These are phyloP conservation scores for Westerdykella ornata DNA, from an alignment of 2,329 filamentous ascomycete species.

Conservation along the genomic window DNA sequence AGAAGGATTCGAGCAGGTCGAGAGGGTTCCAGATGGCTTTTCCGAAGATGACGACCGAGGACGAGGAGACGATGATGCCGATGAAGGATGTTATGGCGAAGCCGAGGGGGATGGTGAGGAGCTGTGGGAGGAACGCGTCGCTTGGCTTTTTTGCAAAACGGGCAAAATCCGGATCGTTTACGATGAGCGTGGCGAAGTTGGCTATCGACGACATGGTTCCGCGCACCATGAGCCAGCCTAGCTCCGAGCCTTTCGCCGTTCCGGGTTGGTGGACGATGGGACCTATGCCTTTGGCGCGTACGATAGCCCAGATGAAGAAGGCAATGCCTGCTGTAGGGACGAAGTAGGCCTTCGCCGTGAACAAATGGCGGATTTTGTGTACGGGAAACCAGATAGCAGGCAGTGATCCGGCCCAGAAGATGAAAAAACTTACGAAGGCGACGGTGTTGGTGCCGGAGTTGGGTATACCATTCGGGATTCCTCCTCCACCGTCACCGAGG, in stretches of 20 bases:
- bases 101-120: constrained; percentile 49
- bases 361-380: constrained; percentile 80
- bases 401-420: constrained; percentile 76
- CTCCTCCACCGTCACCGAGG: constrained; percentile 17
- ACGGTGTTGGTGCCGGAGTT: constrained; percentile 66
- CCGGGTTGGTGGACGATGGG: constrained; percentile 69
- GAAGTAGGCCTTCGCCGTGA: constrained; percentile 81
- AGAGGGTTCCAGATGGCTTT: constrained; percentile 41
- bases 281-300: constrained; percentile 73
- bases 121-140: constrained; percentile 74
- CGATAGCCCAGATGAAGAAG: constrained; percentile 82
- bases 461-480: constrained; percentile 62
- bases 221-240: constrained; percentile 76
- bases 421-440: constrained; percentile 73
- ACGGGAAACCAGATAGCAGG: constrained; percentile 87
- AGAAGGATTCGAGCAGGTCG: constrained; percentile 38
- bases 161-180: constrained; percentile 74
- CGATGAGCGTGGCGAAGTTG: constrained; percentile 83
- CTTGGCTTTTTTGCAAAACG: constrained; percentile 72
- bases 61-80: constrained; percentile 48
- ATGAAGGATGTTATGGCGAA: constrained; percentile 71
- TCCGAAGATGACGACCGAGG: constrained; percentile 40
- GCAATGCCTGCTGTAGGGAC: constrained; percentile 77
- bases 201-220: constrained; percentile 85
- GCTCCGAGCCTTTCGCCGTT: constrained; percentile 56